A percentile compares a stretch with the other conserved stretches of the same genome.
These are phyloP conservation scores for Suillus fuscotomentosus DNA, from an alignment of 768 basidiomycete genomes.

Conservation along the genomic window DNA sequence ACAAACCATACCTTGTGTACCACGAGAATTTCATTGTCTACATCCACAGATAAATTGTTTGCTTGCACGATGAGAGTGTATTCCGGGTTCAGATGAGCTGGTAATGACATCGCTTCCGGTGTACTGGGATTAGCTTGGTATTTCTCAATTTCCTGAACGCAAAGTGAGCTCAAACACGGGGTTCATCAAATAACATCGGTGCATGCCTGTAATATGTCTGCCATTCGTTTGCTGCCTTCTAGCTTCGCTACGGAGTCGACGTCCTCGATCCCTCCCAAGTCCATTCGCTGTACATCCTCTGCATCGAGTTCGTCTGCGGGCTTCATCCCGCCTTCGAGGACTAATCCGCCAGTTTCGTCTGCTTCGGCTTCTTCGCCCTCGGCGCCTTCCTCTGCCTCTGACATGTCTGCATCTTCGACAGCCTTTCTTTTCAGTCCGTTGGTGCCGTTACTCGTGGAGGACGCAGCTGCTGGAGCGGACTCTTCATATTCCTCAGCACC, in stretches of 20 bases:
- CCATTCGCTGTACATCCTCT: conserved; percentile 95
- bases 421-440: conserved; percentile 66
- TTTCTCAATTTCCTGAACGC: conserved; percentile 79
- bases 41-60: conserved; percentile 96
- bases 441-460: conserved; percentile 14
- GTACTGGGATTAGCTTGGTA: conserved; percentile 80
- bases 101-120: conserved; percentile 72
- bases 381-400: conserved; percentile 49
- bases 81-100: conserved; percentile 89
- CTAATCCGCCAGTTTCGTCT: conserved; percentile 50
- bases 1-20: conserved; percentile 78
- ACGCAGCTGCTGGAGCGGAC: conserved; percentile 23
- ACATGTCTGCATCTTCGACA: conserved; percentile 50
- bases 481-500: conserved; percentile 52
- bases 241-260: conserved; percentile 88
- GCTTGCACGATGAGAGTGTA: conserved; percentile 96
- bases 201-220: conserved; percentile 72
- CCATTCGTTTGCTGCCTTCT: conserved; percentile 83
- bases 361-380: conserved; percentile 38
- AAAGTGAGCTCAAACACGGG: neutral
- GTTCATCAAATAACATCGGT: neutral
- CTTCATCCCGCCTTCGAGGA: conserved; percentile 82
- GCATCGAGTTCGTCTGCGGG: conserved; percentile 96
- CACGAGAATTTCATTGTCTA: conserved; percentile 96
- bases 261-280: conserved; percentile 80